phyloP scores from a whole-genome alignment of 345 rosid genomes.

The Salix dunnii region DNA sequence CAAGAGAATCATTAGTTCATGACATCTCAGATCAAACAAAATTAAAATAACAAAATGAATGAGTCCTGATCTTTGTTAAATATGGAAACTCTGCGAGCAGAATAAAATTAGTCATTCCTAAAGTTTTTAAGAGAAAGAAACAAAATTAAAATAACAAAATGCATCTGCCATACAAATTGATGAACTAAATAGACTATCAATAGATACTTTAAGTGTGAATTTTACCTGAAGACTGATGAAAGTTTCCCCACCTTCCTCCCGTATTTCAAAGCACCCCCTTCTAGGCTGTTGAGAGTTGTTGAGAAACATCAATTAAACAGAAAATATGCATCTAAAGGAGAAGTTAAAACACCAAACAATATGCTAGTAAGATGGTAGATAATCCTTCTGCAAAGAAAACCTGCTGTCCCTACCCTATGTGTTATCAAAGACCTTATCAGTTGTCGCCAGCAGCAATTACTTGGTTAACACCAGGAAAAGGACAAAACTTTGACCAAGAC shows the following conservation, averaged over 20 bases:
- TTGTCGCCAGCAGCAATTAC: neutral
- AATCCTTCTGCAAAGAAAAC: neutral
- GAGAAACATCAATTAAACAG: neutral
- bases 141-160: neutral
- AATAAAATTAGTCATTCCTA: neutral
- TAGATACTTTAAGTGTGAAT: neutral
- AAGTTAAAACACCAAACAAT: neutral
- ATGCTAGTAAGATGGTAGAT: neutral
- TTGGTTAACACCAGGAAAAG: neutral
- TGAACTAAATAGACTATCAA: neutral
- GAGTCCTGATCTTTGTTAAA: neutral
- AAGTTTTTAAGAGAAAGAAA: neutral
- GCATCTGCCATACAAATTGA: neutral
- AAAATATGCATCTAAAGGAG: neutral
- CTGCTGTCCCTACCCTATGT: neutral
- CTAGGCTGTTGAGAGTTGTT: slow-evolving; percentile 55
- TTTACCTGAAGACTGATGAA: slow-evolving; percentile 88
- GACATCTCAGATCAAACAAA: neutral
- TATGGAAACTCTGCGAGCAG: neutral
- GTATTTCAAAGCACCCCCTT: slow-evolving; percentile 84
- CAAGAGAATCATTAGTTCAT: neutral
- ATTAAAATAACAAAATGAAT: neutral
- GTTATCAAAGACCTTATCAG: neutral
- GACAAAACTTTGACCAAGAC: neutral
- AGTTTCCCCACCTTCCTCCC: slow-evolving; percentile 62